These are phyloP conservation scores for Talaromyces sp. DNA, from an alignment of 2,329 filamentous ascomycete genomes.

Conservation along the genomic window DNA sequence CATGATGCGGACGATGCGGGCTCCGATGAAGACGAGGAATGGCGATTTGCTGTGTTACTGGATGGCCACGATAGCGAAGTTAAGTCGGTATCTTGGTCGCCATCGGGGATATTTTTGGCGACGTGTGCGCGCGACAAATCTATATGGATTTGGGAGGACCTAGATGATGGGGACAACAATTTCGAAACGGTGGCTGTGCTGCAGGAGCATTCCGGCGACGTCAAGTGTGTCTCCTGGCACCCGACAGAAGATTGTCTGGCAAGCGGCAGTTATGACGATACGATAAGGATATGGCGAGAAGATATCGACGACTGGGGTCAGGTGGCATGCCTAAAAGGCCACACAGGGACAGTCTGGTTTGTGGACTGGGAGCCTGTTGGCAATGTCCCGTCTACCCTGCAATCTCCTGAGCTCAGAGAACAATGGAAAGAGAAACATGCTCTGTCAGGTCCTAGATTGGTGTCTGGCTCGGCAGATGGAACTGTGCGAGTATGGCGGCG, in stretches of 20 bases:
- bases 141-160: slow-evolving; percentile 98
- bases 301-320: slow-evolving; percentile 94
- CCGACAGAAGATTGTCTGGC: slow-evolving; percentile 75
- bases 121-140: slow-evolving; percentile 90
- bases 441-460: slow-evolving; percentile 53
- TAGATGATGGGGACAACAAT: slow-evolving; percentile 79
- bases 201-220: slow-evolving; percentile 90
- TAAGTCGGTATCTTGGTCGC: slow-evolving; percentile 66
- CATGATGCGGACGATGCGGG: slow-evolving; percentile 36
- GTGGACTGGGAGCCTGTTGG: slow-evolving; percentile 60
- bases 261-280: slow-evolving; percentile 91
- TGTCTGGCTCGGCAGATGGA: slow-evolving; percentile 81
- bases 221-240: slow-evolving; percentile 92
- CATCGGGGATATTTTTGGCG: slow-evolving; percentile 72
- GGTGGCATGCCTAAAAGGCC: slow-evolving; percentile 73
- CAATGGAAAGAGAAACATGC: slow-evolving; percentile 28
- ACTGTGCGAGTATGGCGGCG: slow-evolving; percentile 76
- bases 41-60: slow-evolving; percentile 86
- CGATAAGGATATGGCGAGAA: slow-evolving; percentile 81
- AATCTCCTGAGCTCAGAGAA: slow-evolving; percentile 6
- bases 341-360: slow-evolving; percentile 85
- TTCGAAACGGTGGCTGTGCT: slow-evolving; percentile 95
- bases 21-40: slow-evolving; percentile 69
- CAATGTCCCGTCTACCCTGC: slow-evolving; percentile 20
- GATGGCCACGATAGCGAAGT: slow-evolving; percentile 96